Evolutionary conservation across 257 asterid species (phyloP).

Genomic region (Plantago elongata): DNA sequence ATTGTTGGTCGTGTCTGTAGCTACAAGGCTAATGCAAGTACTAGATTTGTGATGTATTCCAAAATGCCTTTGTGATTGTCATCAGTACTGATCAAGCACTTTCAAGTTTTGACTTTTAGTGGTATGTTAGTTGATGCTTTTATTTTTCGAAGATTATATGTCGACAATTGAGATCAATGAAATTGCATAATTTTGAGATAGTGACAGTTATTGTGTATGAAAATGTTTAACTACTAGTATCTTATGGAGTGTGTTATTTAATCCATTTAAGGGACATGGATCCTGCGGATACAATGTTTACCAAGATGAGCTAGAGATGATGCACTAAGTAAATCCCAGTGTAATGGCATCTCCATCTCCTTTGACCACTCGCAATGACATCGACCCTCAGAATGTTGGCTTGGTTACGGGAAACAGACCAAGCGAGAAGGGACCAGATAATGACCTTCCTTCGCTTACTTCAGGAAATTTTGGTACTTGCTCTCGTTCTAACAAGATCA

Average conservation of each 20-base stretch:
- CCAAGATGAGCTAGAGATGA: constrained; percentile 35
- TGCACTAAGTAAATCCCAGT: constrained; percentile 3
- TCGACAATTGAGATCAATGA: too few species aligned
- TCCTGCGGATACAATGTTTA: constrained; percentile 46
- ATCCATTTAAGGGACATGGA: constrained; percentile 44
- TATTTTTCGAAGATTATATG: too few species aligned
- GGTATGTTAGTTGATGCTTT: too few species aligned
- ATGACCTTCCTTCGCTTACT: constrained; percentile 17
- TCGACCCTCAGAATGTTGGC: neutral
- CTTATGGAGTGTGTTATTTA: neutral
- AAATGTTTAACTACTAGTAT: too few species aligned
- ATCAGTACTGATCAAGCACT: too few species aligned
- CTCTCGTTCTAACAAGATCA: constrained; percentile 20
- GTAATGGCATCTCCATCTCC: constrained; percentile 11
- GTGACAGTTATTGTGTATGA: too few species aligned
- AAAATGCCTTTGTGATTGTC: too few species aligned
- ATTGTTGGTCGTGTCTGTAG: neutral
- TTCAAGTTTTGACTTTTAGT: too few species aligned
- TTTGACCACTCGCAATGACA: constrained; percentile 4
- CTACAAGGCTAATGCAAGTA: neutral
- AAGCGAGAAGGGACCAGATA: constrained; percentile 19
- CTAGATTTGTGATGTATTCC: neutral
- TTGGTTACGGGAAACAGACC: constrained; percentile 19
- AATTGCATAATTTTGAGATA: too few species aligned
- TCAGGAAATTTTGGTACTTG: constrained; percentile 13